Evolutionary conservation across 140 eudicot genomes (phyloP), one percentile per base, ranked within the genome.

Genomic region (Flaveria floridana): DNA sequence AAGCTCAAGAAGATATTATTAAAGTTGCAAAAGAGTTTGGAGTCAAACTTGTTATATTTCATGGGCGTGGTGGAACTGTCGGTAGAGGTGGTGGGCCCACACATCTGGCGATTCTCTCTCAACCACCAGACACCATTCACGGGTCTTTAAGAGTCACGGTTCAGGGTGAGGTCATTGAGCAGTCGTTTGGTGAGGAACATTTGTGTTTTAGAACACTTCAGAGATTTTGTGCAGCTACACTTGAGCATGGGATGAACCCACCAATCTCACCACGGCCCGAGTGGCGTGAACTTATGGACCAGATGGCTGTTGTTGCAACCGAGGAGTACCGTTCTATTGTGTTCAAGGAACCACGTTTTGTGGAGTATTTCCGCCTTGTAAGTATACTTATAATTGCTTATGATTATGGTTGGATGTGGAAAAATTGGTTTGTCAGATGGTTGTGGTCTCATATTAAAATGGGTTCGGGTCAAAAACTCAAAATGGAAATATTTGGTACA

Each of bases 61-160:
- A 94, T 2, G 99, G 99, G 3, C 91, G 99, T 23, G 99, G 99
- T 56, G 99, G 99, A 19, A 94, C 99, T 0, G 99, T 94, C 0
- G 99, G 99, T 16, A 68, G 99, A 71, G 99, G 99, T 56, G 99
- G 99, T 10, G 99, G 99, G n/a, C 99, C 99, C 65, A 91, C 97
- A 56, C 99, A 94, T 83, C 85, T 94, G 73, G 99, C 99, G 69
- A 87, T 94, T 48, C 42, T 94, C 84, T 94, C 99, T 26, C 99
- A 94, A 55, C 99, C 99, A 2, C 97, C 99, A 0, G 99, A 91
- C 13, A 94, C 97, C 8, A 79, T 94, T 57, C 89, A 90, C 19
- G 99, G 99, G 68, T 85, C 96, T 0, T 82, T 94, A 51, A 88
- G 99, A 66, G 99, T 94, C 50, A 94, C 99, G 15, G 99, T 94